Percentiles rank a stretch among this genome's conserved stretches.
Conservation (phyloP, 306 rosid species). For the Trifolium subterraneum region DNA sequence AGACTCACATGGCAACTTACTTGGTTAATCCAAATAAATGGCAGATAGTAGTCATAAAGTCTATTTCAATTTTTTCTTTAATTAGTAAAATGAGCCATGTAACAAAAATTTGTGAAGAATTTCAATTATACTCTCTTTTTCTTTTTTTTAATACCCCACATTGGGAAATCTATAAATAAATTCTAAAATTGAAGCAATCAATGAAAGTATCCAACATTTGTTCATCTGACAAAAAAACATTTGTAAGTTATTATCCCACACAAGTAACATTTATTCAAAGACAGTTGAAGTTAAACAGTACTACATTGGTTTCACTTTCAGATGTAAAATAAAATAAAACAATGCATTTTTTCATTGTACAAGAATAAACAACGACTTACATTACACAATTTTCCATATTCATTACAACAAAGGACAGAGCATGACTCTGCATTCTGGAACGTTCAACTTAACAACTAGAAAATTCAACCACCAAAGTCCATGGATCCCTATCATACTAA, state of each 20-base stretch:
- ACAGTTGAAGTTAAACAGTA: slow-evolving; percentile 36
- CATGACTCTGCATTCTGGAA: neutral
- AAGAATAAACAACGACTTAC: slow-evolving; percentile 33
- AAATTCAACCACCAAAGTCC: slow-evolving; percentile 21
- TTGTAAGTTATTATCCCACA: slow-evolving; percentile 6
- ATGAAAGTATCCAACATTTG: slow-evolving; percentile 19
- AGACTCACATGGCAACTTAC: slow-evolving; percentile 8
- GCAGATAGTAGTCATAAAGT: slow-evolving; percentile 33
- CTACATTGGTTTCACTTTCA: slow-evolving; percentile 6
- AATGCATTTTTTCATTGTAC: slow-evolving; percentile 20
- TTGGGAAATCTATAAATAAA: slow-evolving; percentile 35
- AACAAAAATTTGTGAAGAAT: slow-evolving; percentile 11
- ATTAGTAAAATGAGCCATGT: slow-evolving; percentile 15
- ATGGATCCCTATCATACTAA: slow-evolving; percentile 5
- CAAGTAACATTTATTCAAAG: slow-evolving; percentile 8
- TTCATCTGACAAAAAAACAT: neutral
- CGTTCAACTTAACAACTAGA: slow-evolving; percentile 26
- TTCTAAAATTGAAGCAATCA: slow-evolving; percentile 41
- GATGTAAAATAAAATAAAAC: slow-evolving; percentile 5
- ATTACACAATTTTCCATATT: slow-evolving; percentile 26
- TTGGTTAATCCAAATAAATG: slow-evolving; percentile 14
- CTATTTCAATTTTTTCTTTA: slow-evolving; percentile 38
- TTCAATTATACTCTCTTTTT: slow-evolving; percentile 28
- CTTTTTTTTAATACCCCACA: slow-evolving; percentile 32
- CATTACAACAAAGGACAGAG: slow-evolving; percentile 25